Evolutionary conservation across 306 rosid genomes (phyloP), one percentile per base, ranked within the genome.

Genomic region (Quercus glauca): DNA sequence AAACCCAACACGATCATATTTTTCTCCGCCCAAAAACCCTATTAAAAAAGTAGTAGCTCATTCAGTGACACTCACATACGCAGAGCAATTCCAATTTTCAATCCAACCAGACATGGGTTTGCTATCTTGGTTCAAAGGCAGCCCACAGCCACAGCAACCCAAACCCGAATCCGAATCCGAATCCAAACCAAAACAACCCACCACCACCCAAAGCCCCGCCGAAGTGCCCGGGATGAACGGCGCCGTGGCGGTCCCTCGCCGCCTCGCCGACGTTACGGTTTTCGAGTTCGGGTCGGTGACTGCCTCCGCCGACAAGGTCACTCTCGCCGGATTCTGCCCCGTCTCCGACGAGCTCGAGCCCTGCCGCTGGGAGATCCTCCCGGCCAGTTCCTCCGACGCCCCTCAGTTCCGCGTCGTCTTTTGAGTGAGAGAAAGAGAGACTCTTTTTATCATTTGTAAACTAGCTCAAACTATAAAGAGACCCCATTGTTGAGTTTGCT

Each of bases 291-390:
- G 98, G 9, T 91, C 97, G 1, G 92, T 91, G 8, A 92, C 91
- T 31, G 87, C 92, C 4, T 79, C 97, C 0, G 80, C 80, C 64
- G 99, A 95, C 79, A 91, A 83, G 84, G 98, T 95, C 63, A 92
- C 98, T 0, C 93, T 95, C 21, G 92, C 97, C 18, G 99, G 99
- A 2, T 91, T 84, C 75, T 95, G 99, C 80, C 93, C 99, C 9
- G 98, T 95, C 78, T 92, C 99, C 69, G 99, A 95, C 49, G 98
- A 95, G 4, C 96, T 95, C 70, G 96, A 95, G 78, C 99, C 99
- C 14, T 95, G 99, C 91, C 97, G 97, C 55, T 95, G 99, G 98
- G 98, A 92, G 87, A 87, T 95, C 67, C 80, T 90, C 37, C 93
- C 99, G 15, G 97, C 99, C 1, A 26, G 76, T 78, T 91, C 79